phyloP scores from a whole-genome alignment of 768 basidiomycete genomes.

The Strobilomyces dryophilus region DNA sequence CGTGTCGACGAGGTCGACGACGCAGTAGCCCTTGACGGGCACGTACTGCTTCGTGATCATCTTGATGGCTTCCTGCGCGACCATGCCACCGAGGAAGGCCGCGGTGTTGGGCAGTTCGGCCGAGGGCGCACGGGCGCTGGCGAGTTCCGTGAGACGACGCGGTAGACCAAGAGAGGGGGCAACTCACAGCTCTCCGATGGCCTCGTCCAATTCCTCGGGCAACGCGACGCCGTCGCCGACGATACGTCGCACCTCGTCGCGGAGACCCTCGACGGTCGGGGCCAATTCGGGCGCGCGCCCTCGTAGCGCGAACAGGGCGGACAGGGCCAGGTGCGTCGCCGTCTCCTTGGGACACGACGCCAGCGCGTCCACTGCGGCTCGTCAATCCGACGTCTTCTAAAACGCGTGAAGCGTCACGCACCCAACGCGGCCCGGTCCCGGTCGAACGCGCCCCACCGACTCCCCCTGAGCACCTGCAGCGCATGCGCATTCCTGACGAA shows the following conservation, averaged over 20 bases:
- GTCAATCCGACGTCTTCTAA: background rate
- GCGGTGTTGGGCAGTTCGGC: constrained; percentile 92
- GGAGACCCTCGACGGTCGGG: constrained; percentile 51
- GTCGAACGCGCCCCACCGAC: constrained; percentile 56
- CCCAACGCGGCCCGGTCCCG: constrained; percentile 46
- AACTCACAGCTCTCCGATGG: constrained; percentile 75
- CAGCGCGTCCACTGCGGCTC: constrained; percentile 38
- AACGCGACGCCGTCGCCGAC: constrained; percentile 48
- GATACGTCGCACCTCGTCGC: constrained; percentile 44
- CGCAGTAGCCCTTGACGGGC: constrained; percentile 80
- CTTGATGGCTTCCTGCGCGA: constrained; percentile 97
- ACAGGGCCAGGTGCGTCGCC: constrained; percentile 70
- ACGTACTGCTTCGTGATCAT: constrained; percentile 95
- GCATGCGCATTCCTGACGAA: constrained; percentile 83
- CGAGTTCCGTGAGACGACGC: background rate
- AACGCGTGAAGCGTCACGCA: constrained; percentile 21
- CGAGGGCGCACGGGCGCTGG: constrained; percentile 71
- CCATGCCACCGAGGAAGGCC: constrained; percentile 87
- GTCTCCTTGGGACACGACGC: constrained; percentile 48
- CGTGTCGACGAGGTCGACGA: constrained; percentile 79
- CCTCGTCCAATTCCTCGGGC: constrained; percentile 52
- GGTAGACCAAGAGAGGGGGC: background rate
- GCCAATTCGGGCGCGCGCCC: constrained; percentile 27
- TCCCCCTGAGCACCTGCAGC: constrained; percentile 61
- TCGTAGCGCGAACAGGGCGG: constrained; percentile 44